Evolutionary conservation across 345 rosid species (phyloP), one percentile per base, ranked within the genome.

Genomic region (Hypericum androsaemum): DNA sequence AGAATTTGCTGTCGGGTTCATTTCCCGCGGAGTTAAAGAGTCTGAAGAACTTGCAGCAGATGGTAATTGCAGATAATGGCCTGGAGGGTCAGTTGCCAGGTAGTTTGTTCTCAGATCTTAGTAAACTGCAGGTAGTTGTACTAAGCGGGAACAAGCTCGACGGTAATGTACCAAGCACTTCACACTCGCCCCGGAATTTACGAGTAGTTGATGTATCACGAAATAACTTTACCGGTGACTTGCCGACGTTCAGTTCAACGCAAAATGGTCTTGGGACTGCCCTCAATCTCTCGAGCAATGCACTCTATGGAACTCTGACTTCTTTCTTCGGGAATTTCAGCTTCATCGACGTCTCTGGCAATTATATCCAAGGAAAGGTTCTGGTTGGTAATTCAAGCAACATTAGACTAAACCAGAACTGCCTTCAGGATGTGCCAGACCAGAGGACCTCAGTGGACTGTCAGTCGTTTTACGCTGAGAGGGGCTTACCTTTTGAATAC

Each of bases 81-180:
- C 57, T 78, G 11, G 68, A 52, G 43, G 80, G 80, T 58, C 43
- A 2, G 12, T 39, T 76, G 52, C 74, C 72, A 0, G 63, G 47
- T 52, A 71, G 54, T 39, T 48, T 82, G 15, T 77, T 82, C 63
- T 59, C 74, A 0, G 64, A 52, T 41, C 73, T 82, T 51, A 51
- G 37, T 60, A 53, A 46, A 12, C 68, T 78, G 74, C 40, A 69
- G 61, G 71, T 73, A 52, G 63, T 69, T 52, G 76, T 50, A 36
- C 61, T 80, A 22, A 64, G 74, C 50, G 54, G 70, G 53, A 80
- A 80, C 57, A 66, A 67, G n/a, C 41, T 66, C 14, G 58, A 56
- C 14, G 62, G 65, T 55, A 56, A 57, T 50, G 49, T 66, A 50
- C 66, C 71, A 32, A 36, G 2, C 39, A 39, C 50, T 8, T 44